Evolutionary conservation across 148 eudicot species (phyloP).

Genomic region (Pharnaceum exiguum): DNA sequence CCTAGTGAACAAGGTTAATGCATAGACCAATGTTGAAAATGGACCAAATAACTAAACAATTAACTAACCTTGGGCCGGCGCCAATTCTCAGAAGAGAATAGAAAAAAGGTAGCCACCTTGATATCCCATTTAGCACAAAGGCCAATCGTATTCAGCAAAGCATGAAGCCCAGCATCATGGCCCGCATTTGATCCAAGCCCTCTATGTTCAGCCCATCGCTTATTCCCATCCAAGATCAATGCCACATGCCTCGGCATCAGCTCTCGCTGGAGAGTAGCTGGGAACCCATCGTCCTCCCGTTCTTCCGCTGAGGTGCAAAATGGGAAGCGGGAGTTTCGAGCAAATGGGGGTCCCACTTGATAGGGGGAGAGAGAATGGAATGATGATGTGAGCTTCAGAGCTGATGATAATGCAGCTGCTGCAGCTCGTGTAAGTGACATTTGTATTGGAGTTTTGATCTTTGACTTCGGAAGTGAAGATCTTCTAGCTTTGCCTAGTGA

Average conservation of each 20-base stretch:
- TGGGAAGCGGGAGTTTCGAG: background rate
- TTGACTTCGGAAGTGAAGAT: no score
- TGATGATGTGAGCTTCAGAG: background rate
- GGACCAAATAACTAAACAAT: background rate
- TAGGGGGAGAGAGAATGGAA: background rate
- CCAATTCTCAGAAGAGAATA: slow-evolving; percentile 25
- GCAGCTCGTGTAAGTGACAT: background rate
- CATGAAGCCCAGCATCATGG: slow-evolving; percentile 18
- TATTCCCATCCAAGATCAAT: slow-evolving; percentile 37
- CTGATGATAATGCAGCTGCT: background rate
- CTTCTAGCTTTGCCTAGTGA: no score
- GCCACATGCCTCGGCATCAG: slow-evolving; percentile 39
- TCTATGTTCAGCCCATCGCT: slow-evolving; percentile 33
- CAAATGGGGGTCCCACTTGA: background rate
- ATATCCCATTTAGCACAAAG: slow-evolving; percentile 16
- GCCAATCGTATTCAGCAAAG: slow-evolving; percentile 11
- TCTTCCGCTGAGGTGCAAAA: background rate
- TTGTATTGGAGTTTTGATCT: no score
- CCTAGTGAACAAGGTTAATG: no score
- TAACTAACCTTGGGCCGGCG: slow-evolving; percentile 14
- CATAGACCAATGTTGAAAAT: no score
- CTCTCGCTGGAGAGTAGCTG: slow-evolving; percentile 20
- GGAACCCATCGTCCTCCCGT: background rate
- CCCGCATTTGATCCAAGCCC: slow-evolving; percentile 13
- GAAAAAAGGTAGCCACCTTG: slow-evolving; percentile 19